phyloP scores from a whole-genome alignment of 306 rosid genomes.

The Begonia peltatifolia region DNA sequence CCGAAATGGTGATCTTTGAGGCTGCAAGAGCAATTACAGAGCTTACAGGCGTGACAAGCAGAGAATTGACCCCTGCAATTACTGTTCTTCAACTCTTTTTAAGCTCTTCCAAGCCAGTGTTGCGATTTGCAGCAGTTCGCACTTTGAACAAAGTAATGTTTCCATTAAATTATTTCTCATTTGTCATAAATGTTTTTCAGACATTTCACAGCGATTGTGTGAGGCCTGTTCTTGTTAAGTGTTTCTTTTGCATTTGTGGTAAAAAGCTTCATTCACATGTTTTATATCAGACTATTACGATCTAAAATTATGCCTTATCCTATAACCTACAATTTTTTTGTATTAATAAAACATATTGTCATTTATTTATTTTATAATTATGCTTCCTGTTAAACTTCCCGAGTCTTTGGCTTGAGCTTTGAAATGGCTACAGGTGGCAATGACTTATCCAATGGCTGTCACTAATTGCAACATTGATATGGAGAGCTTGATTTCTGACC shows the following conservation, averaged over 20 bases:
- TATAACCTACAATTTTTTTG: not conserved
- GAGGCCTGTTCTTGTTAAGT: no score
- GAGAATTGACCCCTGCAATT: constrained; percentile 91
- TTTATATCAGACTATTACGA: no score
- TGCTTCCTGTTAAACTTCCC: no score
- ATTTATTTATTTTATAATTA: no score
- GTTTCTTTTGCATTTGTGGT: no score
- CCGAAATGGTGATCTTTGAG: constrained; percentile 98
- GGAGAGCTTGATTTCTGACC: constrained; percentile 94
- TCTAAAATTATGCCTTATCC: no score
- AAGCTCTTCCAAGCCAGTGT: constrained; percentile 94
- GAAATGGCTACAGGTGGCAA: constrained; percentile 68
- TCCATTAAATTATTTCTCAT: not conserved
- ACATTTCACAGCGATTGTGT: no score
- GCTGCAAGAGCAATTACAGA: constrained; percentile 97
- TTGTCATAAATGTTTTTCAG: no score
- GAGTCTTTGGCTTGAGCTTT: not conserved
- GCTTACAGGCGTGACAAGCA: constrained; percentile 75
- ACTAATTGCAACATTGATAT: constrained; percentile 97
- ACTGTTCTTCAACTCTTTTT: constrained; percentile 96
- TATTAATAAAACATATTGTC: not conserved
- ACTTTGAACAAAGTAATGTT: constrained; percentile 72
- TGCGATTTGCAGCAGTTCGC: constrained; percentile 99
- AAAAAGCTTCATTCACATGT: no score
- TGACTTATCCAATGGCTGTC: constrained; percentile 98